Percentiles rank a stretch among this genome's conserved stretches.
Evolutionary conservation across 768 basidiomycete genomes (phyloP).

Genomic region (Suillus brevipes): DNA sequence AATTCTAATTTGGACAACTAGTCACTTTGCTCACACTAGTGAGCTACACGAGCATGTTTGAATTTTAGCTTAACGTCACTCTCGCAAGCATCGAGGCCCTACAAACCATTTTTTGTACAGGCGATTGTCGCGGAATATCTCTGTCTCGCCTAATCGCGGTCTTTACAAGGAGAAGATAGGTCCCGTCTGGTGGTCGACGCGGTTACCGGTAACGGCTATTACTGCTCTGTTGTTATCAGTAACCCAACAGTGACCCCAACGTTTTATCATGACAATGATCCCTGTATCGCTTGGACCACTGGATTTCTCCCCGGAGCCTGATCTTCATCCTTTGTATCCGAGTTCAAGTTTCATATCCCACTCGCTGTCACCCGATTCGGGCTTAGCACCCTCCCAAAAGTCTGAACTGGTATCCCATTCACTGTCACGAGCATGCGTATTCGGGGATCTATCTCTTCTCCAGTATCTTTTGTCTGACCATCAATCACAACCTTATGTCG

Average conservation of each 20-base stretch:
- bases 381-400: slow-evolving; percentile 68
- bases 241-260: neutral
- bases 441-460: slow-evolving; percentile 72
- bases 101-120: neutral
- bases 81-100: neutral
- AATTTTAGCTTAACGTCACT: neutral
- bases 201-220: neutral
- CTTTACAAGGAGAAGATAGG: slow-evolving; percentile 2
- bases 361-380: slow-evolving; percentile 66
- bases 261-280: slow-evolving; percentile 26
- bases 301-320: slow-evolving; percentile 73
- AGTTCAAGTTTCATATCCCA: slow-evolving; percentile 59
- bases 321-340: slow-evolving; percentile 79
- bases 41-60: neutral
- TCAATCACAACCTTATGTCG: slow-evolving; percentile 64
- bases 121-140: neutral
- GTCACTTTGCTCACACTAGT: neutral
- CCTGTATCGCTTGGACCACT: slow-evolving; percentile 35
- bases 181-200: neutral
- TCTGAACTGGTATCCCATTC: slow-evolving; percentile 71
- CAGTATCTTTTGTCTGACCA: slow-evolving; percentile 71
- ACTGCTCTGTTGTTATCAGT: neutral
- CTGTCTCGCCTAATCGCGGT: neutral
- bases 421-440: slow-evolving; percentile 71
- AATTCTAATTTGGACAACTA: neutral